A percentile compares a stretch with the other conserved stretches of the same genome.
Conservation (phyloP, 1,284 basidiomycete genomes). For the Cutaneotrichosporon sp. region DNA sequence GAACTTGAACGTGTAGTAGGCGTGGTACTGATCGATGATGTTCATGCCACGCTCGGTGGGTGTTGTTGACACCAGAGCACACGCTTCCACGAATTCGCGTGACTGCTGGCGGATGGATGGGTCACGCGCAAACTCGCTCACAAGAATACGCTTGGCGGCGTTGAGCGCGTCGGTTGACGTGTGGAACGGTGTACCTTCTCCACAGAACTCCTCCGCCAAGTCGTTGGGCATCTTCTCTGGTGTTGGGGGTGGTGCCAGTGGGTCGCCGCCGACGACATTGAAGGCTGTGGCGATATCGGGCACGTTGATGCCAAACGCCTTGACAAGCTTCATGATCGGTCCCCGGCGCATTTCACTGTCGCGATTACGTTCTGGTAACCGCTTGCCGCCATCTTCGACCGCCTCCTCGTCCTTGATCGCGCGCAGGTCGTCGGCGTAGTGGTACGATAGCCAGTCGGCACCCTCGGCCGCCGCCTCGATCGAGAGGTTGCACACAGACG, state of each 20-base stretch:
- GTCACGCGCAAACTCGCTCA: slow-evolving; percentile 88
- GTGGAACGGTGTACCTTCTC: slow-evolving; percentile 28
- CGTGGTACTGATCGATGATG: slow-evolving; percentile 85
- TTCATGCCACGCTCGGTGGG: slow-evolving; percentile 88
- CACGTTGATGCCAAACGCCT: slow-evolving; percentile 40
- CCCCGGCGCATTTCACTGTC: slow-evolving; percentile 32
- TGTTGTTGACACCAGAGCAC: slow-evolving; percentile 72
- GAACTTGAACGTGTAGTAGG: slow-evolving; percentile 96
- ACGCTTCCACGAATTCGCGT: slow-evolving; percentile 68
- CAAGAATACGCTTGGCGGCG: slow-evolving; percentile 70
- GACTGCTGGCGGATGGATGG: slow-evolving; percentile 79
- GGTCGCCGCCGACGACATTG: slow-evolving; percentile 31
- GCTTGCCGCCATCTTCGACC: slow-evolving; percentile 57
- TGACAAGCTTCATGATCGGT: slow-evolving; percentile 40
- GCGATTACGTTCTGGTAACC: slow-evolving; percentile 28
- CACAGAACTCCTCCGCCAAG: slow-evolving; percentile 45
- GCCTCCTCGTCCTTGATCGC: slow-evolving; percentile 62
- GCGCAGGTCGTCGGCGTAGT: slow-evolving; percentile 59
- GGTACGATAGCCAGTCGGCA: slow-evolving; percentile 84
- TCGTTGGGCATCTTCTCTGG: slow-evolving; percentile 33
- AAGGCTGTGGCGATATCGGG: slow-evolving; percentile 35
- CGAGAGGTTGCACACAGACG: slow-evolving; percentile 44
- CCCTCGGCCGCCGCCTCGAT: slow-evolving; percentile 89
- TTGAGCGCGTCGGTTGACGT: slow-evolving; percentile 33
- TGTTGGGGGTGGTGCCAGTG: slow-evolving; percentile 33